phyloP scores from a whole-genome alignment of 306 rosid species.

The Medicago lupulina region DNA sequence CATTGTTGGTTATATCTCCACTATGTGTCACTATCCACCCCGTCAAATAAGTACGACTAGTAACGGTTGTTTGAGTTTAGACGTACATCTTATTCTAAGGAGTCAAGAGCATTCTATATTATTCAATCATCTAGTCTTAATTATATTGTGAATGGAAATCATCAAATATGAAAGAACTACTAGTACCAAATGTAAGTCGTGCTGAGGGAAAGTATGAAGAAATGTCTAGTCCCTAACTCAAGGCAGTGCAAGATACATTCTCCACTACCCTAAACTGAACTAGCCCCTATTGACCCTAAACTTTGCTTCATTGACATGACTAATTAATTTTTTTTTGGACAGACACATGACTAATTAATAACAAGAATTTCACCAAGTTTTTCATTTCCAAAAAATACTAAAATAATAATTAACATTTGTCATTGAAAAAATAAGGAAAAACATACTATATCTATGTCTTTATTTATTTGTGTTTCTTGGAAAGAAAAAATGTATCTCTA shows the following conservation, averaged over 20 bases:
- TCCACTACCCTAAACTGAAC: neutral
- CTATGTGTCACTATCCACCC: slow-evolving; percentile 23
- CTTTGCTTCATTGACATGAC: no score
- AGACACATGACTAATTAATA: no score
- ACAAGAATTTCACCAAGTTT: no score
- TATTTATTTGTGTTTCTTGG: no score
- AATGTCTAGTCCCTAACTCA: neutral
- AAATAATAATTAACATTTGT: no score
- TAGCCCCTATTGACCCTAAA: neutral
- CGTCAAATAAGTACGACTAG: slow-evolving; percentile 38
- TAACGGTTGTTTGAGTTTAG: slow-evolving; percentile 30
- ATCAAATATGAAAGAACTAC: no score
- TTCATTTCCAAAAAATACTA: no score
- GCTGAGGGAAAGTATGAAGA: neutral
- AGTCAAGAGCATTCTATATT: slow-evolving; percentile 11
- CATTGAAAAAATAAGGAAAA: no score
- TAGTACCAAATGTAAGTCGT: neutral
- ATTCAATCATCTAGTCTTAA: neutral
- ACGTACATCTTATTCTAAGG: neutral
- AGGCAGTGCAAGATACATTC: neutral
- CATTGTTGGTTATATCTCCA: slow-evolving; percentile 44
- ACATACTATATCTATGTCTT: no score
- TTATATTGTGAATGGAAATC: neutral
- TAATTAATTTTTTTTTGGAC: no score
- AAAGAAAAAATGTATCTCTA: no score